phyloP scores from a whole-genome alignment of 345 rosid species.

The Raphanus raphanistrum region DNA sequence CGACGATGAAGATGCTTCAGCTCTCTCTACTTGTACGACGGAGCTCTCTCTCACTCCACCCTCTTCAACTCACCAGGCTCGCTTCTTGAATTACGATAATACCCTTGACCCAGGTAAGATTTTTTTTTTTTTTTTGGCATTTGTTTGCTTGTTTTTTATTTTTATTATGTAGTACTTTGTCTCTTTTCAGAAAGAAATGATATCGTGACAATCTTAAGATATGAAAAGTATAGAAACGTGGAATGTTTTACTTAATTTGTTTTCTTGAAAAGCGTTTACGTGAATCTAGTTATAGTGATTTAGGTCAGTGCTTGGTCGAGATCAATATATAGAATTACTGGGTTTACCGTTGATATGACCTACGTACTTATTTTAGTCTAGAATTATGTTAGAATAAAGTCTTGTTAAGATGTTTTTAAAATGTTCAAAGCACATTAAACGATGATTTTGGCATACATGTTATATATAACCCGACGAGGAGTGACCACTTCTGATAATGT shows the following conservation, averaged over 20 bases:
- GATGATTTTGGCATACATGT: constrained; percentile 10
- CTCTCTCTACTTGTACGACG: constrained; percentile 38
- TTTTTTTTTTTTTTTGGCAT: not conserved
- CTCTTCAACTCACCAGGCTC: constrained; percentile 23
- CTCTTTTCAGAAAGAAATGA: not conserved
- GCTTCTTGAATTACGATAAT: constrained; percentile 23
- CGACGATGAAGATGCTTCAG: constrained; percentile 27
- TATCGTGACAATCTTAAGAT: constrained; percentile 8
- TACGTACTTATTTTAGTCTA: constrained; percentile 3
- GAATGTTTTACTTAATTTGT: constrained; percentile 21
- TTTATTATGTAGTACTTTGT: not conserved
- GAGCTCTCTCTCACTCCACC: constrained; percentile 42
- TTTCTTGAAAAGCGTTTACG: constrained; percentile 25
- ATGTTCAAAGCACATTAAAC: constrained; percentile 7
- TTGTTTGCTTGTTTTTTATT: not conserved
- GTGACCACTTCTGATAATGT: constrained; percentile 14
- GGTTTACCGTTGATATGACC: not conserved
- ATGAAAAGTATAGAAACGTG: constrained; percentile 15
- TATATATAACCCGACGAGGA: constrained; percentile 12
- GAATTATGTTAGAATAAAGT: not conserved
- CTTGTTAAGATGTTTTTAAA: not conserved
- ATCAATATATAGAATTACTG: not conserved
- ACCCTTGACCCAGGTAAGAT: constrained; percentile 36
- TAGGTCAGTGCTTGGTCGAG: constrained; percentile 28
- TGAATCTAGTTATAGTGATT: constrained; percentile 15